Evolutionary conservation across 1,139 yeast genomes (phyloP).

Genomic region (Zygosaccharomyces sapae): DNA sequence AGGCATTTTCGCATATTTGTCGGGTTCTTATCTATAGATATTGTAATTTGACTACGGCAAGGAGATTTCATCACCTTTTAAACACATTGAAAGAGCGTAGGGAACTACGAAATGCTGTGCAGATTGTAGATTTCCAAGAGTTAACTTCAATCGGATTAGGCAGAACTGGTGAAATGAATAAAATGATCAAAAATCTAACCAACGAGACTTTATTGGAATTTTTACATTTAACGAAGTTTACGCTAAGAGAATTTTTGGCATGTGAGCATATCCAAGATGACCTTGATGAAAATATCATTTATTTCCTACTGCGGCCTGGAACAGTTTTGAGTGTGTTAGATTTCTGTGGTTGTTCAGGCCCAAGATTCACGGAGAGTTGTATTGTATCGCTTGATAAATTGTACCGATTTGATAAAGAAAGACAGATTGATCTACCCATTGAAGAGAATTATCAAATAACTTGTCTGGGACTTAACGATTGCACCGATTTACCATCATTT

Average conservation of each 20-base stretch:
- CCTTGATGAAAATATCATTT: conserved; percentile 57
- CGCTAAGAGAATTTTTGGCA: conserved; percentile 72
- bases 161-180: conserved; percentile 82
- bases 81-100: conserved; percentile 48
- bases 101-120: conserved; percentile 61
- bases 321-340: conserved; percentile 66
- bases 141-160: conserved; percentile 90
- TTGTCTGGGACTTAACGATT: conserved; percentile 79
- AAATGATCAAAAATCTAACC: conserved; percentile 88
- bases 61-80: conserved; percentile 70
- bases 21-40: conserved; percentile 38
- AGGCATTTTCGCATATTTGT: conserved; percentile 38
- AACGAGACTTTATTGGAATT: conserved; percentile 63
- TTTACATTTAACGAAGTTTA: conserved; percentile 57
- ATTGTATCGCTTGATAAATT: conserved; percentile 27
- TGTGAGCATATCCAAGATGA: conserved; percentile 86
- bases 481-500: conserved; percentile 66
- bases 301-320: conserved; percentile 56
- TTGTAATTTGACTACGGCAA: conserved; percentile 66
- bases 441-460: conserved; percentile 37
- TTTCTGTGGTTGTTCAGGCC: conserved; percentile 83
- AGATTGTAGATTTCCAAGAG: conserved; percentile 79
- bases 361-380: conserved; percentile 61
- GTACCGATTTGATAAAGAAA: conserved; percentile 18
- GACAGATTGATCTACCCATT: conserved; percentile 15